Evolutionary conservation across 805 yeast species (phyloP).

Genomic region (Hanseniaspora valbyensis): DNA sequence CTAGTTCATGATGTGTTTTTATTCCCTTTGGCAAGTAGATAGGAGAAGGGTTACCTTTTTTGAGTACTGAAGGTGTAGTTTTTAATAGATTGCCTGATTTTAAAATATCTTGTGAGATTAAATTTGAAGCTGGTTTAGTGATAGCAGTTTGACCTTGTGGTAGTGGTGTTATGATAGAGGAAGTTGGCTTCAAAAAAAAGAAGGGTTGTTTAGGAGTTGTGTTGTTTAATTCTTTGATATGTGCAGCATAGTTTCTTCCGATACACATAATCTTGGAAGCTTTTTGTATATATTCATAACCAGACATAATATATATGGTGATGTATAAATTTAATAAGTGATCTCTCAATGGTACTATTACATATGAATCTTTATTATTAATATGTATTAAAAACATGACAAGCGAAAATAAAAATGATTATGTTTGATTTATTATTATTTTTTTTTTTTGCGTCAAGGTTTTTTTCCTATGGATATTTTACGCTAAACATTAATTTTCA

Average conservation of each 20-base stretch:
- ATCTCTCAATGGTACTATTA: neutral
- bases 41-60: constrained; percentile 47
- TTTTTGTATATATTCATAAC: constrained; percentile 42
- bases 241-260: constrained; percentile 96
- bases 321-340: too few relatives aligned
- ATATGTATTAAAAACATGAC: too few relatives aligned
- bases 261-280: constrained; percentile 83
- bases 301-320: constrained; percentile 31
- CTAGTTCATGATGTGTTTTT: constrained; percentile 83
- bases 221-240: constrained; percentile 80
- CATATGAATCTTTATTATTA: too few relatives aligned
- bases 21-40: constrained; percentile 74
- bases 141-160: constrained; percentile 31
- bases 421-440: too few relatives aligned
- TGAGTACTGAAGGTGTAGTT: constrained; percentile 12
- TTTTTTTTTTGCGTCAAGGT: too few relatives aligned
- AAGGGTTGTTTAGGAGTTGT: constrained; percentile 76
- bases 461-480: too few relatives aligned
- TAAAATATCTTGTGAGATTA: constrained; percentile 14
- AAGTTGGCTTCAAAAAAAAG: constrained; percentile 81
- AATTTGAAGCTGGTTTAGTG: neutral
- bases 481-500: too few relatives aligned
- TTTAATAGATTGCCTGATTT: neutral
- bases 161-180: constrained; percentile 56
- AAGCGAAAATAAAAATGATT: too few relatives aligned